Conservation (phyloP, 768 basidiomycete genomes). For the Leucocoprinus leucothites region DNA sequence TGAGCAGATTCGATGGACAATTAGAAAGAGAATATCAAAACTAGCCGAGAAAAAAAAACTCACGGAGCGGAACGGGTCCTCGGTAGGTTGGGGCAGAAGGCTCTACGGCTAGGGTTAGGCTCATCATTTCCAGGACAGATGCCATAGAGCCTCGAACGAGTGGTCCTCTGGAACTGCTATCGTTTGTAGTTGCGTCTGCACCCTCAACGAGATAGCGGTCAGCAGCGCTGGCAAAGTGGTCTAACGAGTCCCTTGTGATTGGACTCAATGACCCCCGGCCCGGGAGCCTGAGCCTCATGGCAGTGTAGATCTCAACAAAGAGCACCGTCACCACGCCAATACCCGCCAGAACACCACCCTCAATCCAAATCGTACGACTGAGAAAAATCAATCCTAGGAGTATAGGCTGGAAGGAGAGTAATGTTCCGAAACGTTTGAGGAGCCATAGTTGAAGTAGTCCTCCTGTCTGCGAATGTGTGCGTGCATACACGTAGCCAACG, state of each 20-base stretch:
- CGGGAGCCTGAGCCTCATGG: slow-evolving; percentile 45
- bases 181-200: slow-evolving; percentile 46
- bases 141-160: slow-evolving; percentile 71
- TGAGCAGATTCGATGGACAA: neutral
- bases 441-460: slow-evolving; percentile 76
- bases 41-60: slow-evolving; percentile 25
- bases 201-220: slow-evolving; percentile 41
- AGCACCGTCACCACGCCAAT: slow-evolving; percentile 50
- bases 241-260: slow-evolving; percentile 56
- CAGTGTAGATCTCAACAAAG: slow-evolving; percentile 60
- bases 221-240: slow-evolving; percentile 48
- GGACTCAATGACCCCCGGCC: slow-evolving; percentile 48
- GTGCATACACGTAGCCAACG: slow-evolving; percentile 73
- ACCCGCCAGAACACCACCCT: slow-evolving; percentile 63
- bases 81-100: slow-evolving; percentile 53
- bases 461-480: slow-evolving; percentile 72
- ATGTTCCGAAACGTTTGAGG: slow-evolving; percentile 66
- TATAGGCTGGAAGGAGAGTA: slow-evolving; percentile 70
- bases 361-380: slow-evolving; percentile 64
- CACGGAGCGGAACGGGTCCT: slow-evolving; percentile 67
- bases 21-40: neutral
- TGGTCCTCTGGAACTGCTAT: slow-evolving; percentile 38
- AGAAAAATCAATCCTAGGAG: slow-evolving; percentile 73
- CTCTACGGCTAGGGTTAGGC: slow-evolving; percentile 69
- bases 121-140: slow-evolving; percentile 84